A percentile compares a stretch with the other conserved stretches of the same genome.
Conservation (phyloP, 2,329 filamentous ascomycete species). For the Ambrosiella beaveri region DNA sequence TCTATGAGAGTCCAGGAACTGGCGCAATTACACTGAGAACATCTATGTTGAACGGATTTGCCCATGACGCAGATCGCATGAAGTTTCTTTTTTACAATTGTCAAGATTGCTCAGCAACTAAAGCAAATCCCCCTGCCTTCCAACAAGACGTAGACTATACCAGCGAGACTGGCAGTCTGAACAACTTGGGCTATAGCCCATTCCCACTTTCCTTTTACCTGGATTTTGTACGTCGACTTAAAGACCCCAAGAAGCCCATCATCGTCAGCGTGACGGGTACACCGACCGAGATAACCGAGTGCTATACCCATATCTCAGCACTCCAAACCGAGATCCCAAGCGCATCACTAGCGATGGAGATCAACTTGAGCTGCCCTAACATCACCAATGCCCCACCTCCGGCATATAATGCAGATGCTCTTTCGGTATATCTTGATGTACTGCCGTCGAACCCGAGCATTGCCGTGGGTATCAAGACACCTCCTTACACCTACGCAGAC, state of each 20-base stretch:
- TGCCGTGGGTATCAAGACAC: conserved; percentile 50
- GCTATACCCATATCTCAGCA: conserved; percentile 33
- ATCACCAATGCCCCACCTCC: conserved; percentile 52
- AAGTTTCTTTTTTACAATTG: conserved; percentile 48
- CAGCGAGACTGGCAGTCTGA: conserved; percentile 33
- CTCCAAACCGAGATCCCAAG: conserved; percentile 20
- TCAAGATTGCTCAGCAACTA: not conserved
- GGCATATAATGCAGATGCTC: conserved; percentile 39
- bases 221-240: conserved; percentile 32
- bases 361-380: conserved; percentile 67
- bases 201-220: conserved; percentile 42
- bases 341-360: conserved; percentile 48
- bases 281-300: conserved; percentile 36
- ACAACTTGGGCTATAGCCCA: conserved; percentile 61
- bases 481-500: conserved; percentile 54
- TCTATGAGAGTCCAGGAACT: conserved; percentile 44
- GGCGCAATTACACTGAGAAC: conserved; percentile 64
- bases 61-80: conserved; percentile 40
- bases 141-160: conserved; percentile 15
- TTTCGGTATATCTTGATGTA: conserved; percentile 37
- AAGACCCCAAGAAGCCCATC: conserved; percentile 34
- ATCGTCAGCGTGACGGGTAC: conserved; percentile 56
- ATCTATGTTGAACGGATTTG: conserved; percentile 45
- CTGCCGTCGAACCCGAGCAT: conserved; percentile 24
- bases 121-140: conserved; percentile 14